Evolutionary conservation across 75 land plant genomes (phyloP).

Genomic region (Azolla pinnata): DNA sequence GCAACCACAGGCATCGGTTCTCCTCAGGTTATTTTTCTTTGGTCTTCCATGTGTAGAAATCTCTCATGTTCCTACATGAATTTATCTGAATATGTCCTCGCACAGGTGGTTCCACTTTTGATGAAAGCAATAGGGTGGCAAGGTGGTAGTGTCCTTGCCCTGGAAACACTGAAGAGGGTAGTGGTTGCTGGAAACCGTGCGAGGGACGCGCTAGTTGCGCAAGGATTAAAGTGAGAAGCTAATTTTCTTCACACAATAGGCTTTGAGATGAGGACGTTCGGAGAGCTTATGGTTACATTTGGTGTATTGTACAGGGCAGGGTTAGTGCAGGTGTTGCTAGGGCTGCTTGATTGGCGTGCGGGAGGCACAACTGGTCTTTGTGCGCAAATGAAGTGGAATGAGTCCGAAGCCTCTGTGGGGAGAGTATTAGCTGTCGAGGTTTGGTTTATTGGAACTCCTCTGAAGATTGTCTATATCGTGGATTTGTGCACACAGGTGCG

Average conservation of each 20-base stretch:
- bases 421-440: constrained; percentile 97
- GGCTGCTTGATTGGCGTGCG: constrained; percentile 95
- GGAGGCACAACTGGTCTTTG: constrained; percentile 91
- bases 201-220: constrained; percentile 98
- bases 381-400: constrained; percentile 98
- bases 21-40: constrained; percentile 57
- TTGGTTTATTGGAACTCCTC: background rate
- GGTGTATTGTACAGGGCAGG: constrained; percentile 57
- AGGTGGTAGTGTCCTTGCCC: constrained; percentile 94
- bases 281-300: background rate
- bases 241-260: background rate
- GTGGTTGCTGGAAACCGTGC: constrained; percentile 98
- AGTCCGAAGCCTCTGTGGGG: constrained; percentile 96
- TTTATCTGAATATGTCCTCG: background rate
- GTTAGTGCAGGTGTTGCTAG: constrained; percentile 88
- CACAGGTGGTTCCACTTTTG: constrained; percentile 90
- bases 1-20: constrained; percentile 90
- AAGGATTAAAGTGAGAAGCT: constrained; percentile 78
- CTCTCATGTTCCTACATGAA: background rate
- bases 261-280: background rate
- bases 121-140: constrained; percentile 99
- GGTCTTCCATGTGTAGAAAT: background rate
- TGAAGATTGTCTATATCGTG: background rate
- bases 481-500: background rate
- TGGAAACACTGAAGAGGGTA: constrained; percentile 93